Evolutionary conservation across 225 moss, liverwort and hornwort species (phyloP), one percentile per base, ranked within the genome.

Genomic region (Anthoceros angustus): DNA sequence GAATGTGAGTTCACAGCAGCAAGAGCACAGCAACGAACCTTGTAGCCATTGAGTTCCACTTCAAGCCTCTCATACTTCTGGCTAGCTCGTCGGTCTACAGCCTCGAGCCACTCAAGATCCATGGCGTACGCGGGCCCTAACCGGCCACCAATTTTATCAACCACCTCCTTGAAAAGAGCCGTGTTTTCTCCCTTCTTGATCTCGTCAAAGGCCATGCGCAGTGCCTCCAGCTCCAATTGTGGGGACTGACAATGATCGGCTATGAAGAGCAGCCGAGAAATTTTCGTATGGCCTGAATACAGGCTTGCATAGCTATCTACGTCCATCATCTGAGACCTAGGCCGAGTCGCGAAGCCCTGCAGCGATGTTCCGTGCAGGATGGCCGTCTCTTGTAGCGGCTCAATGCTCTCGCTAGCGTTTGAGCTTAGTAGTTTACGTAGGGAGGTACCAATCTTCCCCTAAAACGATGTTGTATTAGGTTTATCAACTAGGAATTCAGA

Each of bases 61-160:
- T 99, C 92, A 42, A 92, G 92, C 80, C 87, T 99, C 66, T 92
- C 98, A 77, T 92, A 87, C 40, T 92, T 92, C 72, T 80, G 89
- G 40, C 75, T 77, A 7, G 98, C 89, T 20, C 84, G 86, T 6
- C 89, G 89, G 63, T 99, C 98, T 43, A 99, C 98, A 3, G 66
- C 72, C 65, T 99, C 92, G 46, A 89, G 73, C 92, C 92, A 99
- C 25, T 92, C 92, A 76, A 89, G 88, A 73, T 99, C 98, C 79
- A 92, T 62, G 15, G 69, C 41, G 66, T 92, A 89, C 10, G 67
- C 25, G 23, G 75, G 70, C 9, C 89, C 87, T 8, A 99, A 80
- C 24, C 92, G 89, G 20, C 89, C 92, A 23, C 74, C 86, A 55
- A 89, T 84, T 79, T 89, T 99, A 70, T 99, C 89, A 46, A 84